Base-by-base conservation (phyloP, 2,329 filamentous ascomycete genomes). In the Huntiella moniliformis region DNA sequence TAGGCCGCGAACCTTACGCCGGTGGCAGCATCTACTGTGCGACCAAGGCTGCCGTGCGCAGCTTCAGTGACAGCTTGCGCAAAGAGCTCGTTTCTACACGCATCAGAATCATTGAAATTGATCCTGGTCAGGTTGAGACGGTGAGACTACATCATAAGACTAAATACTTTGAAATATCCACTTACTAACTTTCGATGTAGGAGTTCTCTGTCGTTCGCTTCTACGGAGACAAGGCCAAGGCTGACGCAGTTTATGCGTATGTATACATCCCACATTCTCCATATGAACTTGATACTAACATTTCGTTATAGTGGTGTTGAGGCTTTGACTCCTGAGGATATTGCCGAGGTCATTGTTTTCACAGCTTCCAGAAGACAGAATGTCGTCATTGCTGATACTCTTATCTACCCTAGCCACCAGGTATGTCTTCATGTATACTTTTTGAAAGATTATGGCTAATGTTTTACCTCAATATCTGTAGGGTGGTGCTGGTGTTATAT, bases 1-100 rank as follows among this genome's bases (percentile, higher is more conserved):
- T 18, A 60, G 62, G 85, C 28, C 73, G 86, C 38, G 86, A 93
- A 55, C 73, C 83, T 8, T 95, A 94, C 60, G 68, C 76, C 1
- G 84, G 85, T 42, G 87, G 87, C 22, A 77, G 78, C 59, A 92
- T 94, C 58, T 95, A 95, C 70, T 94, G 87, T 61, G 84, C 86
- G 1, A 87, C 82, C 50, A 95, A 95, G 64, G 84, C 86, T 15
- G 87, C 87, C 1, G 80, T 94, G 47, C 74, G 81, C 54, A 80
- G 72, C 53, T 94, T 93, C 63, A 86, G 83, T 1, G 85, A 93
- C 47, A 72, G 79, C 8, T 62, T 95, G 58, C 71, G 87, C 53
- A 83, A 78, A 59, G 87, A 95, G 64, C 70, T 92, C 50, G 79
- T 95, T 53, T 70, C 80, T 5, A 83, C 79, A 13, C 70, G 82